Evolutionary conservation across 2,329 filamentous ascomycete species (phyloP), one percentile per base, ranked within the genome.

Genomic region (Camillea tinctor): DNA sequence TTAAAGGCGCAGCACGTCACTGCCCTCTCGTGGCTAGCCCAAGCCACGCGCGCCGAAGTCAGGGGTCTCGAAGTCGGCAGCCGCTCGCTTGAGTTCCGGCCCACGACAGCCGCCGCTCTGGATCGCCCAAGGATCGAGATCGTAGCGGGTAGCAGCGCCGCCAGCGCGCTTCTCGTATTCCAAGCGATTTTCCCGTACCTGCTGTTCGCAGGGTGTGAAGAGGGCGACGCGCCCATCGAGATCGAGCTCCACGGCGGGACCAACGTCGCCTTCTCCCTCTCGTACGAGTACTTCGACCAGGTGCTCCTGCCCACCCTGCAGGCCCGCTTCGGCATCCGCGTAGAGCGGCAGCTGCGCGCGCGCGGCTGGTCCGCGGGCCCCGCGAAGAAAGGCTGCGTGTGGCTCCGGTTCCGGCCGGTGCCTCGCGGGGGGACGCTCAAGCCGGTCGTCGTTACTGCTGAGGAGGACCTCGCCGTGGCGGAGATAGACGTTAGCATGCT

Each of bases 231-330:
- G 24, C 77, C 80, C 1, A 73, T 87, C 21, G 76, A 77, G 26
- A 65, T 88, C 4, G 76, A 78, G 19, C 80, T 88, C 6, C 76
- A 79, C 1, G 85, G 85, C 4, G 85, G 86, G 17, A 88, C 85
- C 1, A 88, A 88, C 63, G 81, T 84, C 2, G 75, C 77, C 9
- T 85, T 79, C 67, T 85, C 84, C 0, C 76, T 79, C 1, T 84
- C 80, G n/a, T 87, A 79, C 60, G 85, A 89, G 66, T 89, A 88
- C 66, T 73, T 88, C 3, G 83, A 86, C 66, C 85, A 88, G 66
- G 81, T 88, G 0, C 75, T 88, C 1, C 72, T 87, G 30, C 85
- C 85, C 2, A 75, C 77, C 0, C 72, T 88, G 0, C 76, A 84
- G 66, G 73, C 76, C 2, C 75, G 76, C 3, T 86, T 87, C 57